Percentiles rank a stretch among this genome's conserved stretches.
Conservation (phyloP, 495 filamentous ascomycete species). For the Achaetomiella virescens region DNA sequence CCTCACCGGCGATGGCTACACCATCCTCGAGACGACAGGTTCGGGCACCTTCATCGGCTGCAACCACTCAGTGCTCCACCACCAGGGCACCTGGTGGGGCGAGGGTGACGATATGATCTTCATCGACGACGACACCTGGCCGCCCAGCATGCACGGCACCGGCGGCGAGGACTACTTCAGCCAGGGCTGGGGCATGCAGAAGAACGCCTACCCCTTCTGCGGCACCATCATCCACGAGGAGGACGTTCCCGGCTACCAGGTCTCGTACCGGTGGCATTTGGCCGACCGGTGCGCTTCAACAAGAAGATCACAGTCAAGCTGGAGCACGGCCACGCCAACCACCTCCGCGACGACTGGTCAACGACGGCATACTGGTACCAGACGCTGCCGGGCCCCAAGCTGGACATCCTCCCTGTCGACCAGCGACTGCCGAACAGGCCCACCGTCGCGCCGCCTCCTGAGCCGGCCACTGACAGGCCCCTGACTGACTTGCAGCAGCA, state of each 20-base stretch:
- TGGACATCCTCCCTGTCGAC: neutral
- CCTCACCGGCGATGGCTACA: neutral
- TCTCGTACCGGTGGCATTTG: neutral
- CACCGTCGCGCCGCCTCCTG: neutral
- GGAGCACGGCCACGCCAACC: neutral
- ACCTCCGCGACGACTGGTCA: neutral
- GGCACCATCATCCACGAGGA: constrained; percentile 1
- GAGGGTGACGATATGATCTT: neutral
- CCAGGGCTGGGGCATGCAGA: neutral
- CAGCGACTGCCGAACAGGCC: neutral
- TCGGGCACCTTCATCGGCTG: neutral
- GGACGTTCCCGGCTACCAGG: neutral
- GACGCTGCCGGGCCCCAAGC: neutral
- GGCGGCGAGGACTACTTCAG: neutral
- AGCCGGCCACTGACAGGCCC: neutral
- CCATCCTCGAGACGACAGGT: neutral
- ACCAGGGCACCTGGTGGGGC: neutral
- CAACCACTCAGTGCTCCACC: neutral
- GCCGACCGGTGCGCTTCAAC: neutral
- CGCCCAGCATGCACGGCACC: neutral
- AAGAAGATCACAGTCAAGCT: neutral
- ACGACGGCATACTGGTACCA: neutral
- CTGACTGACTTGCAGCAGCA: neutral
- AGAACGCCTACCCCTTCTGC: neutral
- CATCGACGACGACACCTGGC: neutral